Evolutionary conservation across 148 eudicot species (phyloP).

Genomic region (Nepenthes mirabilis): DNA sequence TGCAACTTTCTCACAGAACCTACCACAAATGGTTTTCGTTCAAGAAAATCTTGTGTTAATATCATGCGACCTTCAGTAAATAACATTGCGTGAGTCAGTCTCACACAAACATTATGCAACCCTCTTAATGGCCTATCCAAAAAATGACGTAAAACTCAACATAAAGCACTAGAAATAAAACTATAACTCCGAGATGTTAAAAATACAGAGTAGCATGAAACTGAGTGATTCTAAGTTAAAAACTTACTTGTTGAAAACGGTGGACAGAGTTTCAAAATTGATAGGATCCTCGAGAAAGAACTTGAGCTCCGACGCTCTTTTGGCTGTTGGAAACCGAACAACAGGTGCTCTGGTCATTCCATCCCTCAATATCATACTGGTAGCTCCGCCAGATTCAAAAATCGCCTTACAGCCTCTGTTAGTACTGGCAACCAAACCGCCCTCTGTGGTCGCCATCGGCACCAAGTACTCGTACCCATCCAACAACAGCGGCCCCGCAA

Average conservation of each 20-base stretch:
- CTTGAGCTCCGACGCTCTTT: constrained; percentile 55
- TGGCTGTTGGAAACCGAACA: constrained; percentile 58
- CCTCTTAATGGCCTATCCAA: no score
- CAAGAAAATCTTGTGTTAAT: no score
- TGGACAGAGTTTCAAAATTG: constrained; percentile 47
- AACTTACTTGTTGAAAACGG: constrained; percentile 50
- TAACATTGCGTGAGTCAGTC: no score
- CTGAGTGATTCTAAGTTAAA: no score
- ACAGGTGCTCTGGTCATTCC: constrained; percentile 90
- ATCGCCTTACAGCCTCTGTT: constrained; percentile 88
- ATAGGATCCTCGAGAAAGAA: constrained; percentile 62
- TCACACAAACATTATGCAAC: no score
- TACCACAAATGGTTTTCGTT: no score
- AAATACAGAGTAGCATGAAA: no score
- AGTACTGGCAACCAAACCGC: constrained; percentile 75
- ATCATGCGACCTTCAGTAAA: no score
- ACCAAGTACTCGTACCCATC: constrained; percentile 59
- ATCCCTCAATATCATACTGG: constrained; percentile 43
- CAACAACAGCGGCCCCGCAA: constrained; percentile 67
- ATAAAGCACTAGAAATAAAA: no score
- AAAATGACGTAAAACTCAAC: no score
- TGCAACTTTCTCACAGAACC: no score
- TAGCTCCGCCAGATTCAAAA: constrained; percentile 54
- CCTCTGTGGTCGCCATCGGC: constrained; percentile 92
- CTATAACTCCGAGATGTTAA: no score